Evolutionary conservation across 2,329 filamentous ascomycete genomes (phyloP).

Genomic region (Pseudocercospora ulei): DNA sequence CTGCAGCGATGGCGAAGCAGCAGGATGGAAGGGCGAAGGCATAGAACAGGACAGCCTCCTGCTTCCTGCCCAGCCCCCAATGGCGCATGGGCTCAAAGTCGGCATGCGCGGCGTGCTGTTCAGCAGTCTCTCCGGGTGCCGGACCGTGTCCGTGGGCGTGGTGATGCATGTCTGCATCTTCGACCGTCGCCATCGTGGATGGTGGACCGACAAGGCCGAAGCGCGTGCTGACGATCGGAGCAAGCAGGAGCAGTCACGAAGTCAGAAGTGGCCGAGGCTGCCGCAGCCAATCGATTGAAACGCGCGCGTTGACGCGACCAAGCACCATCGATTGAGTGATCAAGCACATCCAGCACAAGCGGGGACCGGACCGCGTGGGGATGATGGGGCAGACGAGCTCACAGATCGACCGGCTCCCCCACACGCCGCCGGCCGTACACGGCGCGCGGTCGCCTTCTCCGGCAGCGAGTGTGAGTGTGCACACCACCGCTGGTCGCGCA

Average conservation of each 20-base stretch:
- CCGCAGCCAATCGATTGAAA: no score
- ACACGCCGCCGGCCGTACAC: conserved; percentile 8
- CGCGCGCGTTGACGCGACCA: no score
- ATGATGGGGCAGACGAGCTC: conserved; percentile 17
- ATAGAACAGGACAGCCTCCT: conserved; percentile 30
- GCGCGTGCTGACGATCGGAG: conserved; percentile 1
- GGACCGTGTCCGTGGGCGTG: conserved; percentile 16
- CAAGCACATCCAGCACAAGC: no score
- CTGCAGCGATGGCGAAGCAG: conserved; percentile 28
- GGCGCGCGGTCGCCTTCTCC: conserved; percentile 8
- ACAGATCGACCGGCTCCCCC: conserved; percentile 13
- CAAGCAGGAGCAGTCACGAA: conserved; percentile 3
- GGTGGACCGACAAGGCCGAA: conserved; percentile 7
- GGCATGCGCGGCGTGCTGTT: conserved; percentile 28
- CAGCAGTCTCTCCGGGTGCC: conserved; percentile 27
- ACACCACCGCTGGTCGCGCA: conserved; percentile 9
- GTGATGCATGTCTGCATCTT: conserved; percentile 18
- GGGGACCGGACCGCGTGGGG: not conserved
- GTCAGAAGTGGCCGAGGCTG: not conserved
- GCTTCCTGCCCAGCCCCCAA: conserved; percentile 27
- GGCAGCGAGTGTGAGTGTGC: conserved; percentile 9
- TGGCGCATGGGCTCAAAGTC: conserved; percentile 23
- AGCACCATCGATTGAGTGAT: no score
- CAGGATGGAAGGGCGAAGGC: conserved; percentile 26
- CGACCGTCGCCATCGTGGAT: conserved; percentile 16